phyloP scores from a whole-genome alignment of 139 green algal species.

The Chlorella sorokiniana region DNA sequence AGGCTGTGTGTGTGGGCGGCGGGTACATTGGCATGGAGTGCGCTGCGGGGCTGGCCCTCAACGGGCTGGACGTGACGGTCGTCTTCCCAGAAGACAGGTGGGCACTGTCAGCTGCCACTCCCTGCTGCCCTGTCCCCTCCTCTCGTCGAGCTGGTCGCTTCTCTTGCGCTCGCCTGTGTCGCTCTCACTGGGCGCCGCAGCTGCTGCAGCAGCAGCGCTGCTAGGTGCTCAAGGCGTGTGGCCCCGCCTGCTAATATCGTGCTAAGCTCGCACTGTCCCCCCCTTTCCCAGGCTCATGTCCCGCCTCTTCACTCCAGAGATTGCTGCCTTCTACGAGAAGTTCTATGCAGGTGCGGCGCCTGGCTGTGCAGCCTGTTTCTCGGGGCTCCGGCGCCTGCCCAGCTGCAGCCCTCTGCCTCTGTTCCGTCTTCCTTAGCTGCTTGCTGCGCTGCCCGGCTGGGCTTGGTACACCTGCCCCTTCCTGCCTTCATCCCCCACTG shows the following conservation, averaged over 20 bases:
- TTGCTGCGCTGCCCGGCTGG: background rate
- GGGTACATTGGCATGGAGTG: constrained; percentile 94
- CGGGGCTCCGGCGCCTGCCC: background rate
- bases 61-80: constrained; percentile 84
- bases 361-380: background rate
- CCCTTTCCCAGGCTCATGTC: constrained; percentile 76
- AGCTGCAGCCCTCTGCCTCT: no score
- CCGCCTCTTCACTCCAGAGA: constrained; percentile 78
- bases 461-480: background rate
- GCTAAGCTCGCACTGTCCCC: no score
- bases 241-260: no score
- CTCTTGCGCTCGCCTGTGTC: no score
- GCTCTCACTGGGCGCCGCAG: no score
- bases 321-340: constrained; percentile 80
- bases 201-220: no score
- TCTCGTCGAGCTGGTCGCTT: no score
- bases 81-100: constrained; percentile 28
- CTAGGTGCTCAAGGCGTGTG: no score
- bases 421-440: no score
- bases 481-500: background rate
- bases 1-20: constrained; percentile 82
- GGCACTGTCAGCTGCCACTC: background rate
- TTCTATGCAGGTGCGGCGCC: constrained; percentile 54
- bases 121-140: background rate
- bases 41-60: constrained; percentile 65